Conservation (phyloP, 805 yeast genomes). For the Maudiozyma serrabonitensis region DNA sequence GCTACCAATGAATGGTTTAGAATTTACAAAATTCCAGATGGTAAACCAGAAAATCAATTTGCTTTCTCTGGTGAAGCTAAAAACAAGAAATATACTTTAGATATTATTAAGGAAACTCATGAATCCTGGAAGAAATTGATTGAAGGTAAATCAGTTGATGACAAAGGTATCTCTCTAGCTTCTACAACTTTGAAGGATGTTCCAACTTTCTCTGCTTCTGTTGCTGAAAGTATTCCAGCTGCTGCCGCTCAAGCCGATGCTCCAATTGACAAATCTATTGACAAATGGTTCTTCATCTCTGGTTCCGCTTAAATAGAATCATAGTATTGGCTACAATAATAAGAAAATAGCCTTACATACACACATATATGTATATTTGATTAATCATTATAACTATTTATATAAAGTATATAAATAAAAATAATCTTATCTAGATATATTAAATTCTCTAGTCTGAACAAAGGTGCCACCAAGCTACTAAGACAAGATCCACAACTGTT, state of each 20-base stretch:
- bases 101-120: conserved; percentile 70
- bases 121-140: conserved; percentile 77
- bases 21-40: conserved; percentile 95
- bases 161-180: conserved; percentile 61
- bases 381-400: too few relatives aligned
- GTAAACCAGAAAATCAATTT: conserved; percentile 91
- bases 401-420: too few relatives aligned
- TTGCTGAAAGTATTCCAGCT: conserved; percentile 49
- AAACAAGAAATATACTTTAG: conserved; percentile 77
- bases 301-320: conserved; percentile 43
- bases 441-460: too few relatives aligned
- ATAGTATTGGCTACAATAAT: neutral
- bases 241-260: conserved; percentile 73
- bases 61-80: conserved; percentile 95
- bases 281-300: conserved; percentile 97
- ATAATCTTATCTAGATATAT: too few relatives aligned
- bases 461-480: too few relatives aligned
- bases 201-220: conserved; percentile 41
- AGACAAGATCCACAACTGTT: too few relatives aligned
- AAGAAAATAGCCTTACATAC: neutral
- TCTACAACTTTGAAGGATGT: conserved; percentile 62
- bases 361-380: neutral
- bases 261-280: conserved; percentile 91
- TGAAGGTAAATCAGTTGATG: conserved; percentile 47
- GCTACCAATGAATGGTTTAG: conserved; percentile 98